Conservation (phyloP, 495 filamentous ascomycete genomes). For the Staphylotrichum longicolle region DNA sequence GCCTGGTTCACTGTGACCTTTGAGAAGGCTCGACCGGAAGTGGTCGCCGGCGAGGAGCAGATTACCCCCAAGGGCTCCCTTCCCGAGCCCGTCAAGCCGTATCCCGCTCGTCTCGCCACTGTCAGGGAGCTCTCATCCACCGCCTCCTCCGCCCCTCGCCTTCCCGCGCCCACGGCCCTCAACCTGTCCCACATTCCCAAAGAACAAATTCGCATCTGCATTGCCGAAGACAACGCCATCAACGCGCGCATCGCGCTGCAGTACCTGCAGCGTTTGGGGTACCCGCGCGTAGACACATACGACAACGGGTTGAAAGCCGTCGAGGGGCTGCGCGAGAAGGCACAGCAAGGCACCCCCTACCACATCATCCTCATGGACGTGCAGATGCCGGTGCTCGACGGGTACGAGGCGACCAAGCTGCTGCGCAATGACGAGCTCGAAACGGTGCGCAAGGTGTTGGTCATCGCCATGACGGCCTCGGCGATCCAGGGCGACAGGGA, state of each 20-base stretch:
- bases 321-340: conserved; percentile 72
- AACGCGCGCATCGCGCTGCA: conserved; percentile 90
- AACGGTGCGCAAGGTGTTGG: conserved; percentile 69
- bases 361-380: conserved; percentile 91
- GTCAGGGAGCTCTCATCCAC: conserved; percentile 1
- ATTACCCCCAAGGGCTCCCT: conserved; percentile 29
- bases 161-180: conserved; percentile 50
- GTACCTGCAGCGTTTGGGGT: conserved; percentile 80
- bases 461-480: conserved; percentile 91
- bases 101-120: conserved; percentile 10
- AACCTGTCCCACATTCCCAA: conserved; percentile 67
- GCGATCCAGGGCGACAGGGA: conserved; percentile 90
- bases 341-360: conserved; percentile 65
- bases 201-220: conserved; percentile 76
- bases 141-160: neutral
- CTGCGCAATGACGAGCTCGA: conserved; percentile 72
- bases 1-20: conserved; percentile 83
- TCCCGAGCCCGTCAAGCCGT: neutral
- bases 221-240: conserved; percentile 89
- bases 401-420: conserved; percentile 85
- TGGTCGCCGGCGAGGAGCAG: conserved; percentile 49
- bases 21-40: conserved; percentile 63
- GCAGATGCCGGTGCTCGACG: conserved; percentile 90
- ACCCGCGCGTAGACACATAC: conserved; percentile 74
- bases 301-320: conserved; percentile 83